Conservation (phyloP, 805 yeast genomes). For the Zygoascus bituminiphila region DNA sequence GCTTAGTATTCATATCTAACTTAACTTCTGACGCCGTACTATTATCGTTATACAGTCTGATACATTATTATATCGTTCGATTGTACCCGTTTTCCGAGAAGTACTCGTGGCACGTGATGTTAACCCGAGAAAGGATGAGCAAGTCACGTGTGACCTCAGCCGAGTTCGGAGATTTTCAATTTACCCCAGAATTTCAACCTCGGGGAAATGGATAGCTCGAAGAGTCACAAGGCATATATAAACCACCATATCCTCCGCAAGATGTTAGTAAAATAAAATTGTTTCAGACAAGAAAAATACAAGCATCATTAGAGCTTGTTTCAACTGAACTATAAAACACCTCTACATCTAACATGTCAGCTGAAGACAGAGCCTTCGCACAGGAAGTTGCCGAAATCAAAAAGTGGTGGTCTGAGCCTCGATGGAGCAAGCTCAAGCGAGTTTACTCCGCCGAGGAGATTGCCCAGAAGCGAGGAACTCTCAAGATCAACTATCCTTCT, state of each 20-base stretch:
- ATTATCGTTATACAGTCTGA: too few species aligned
- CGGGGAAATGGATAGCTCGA: background rate
- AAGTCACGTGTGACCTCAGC: background rate
- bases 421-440: slow-evolving; percentile 85
- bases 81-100: background rate
- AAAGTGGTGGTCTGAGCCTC: slow-evolving; percentile 89
- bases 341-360: slow-evolving; percentile 12
- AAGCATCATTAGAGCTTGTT: background rate
- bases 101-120: background rate
- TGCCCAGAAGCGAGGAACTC: slow-evolving; percentile 77
- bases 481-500: slow-evolving; percentile 70
- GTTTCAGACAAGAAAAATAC: background rate
- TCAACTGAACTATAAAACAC: background rate
- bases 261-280: too few species aligned
- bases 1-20: too few species aligned
- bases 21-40: background rate
- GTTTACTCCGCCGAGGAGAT: slow-evolving; percentile 83
- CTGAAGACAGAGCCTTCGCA: slow-evolving; percentile 58
- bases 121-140: background rate
- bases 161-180: background rate
- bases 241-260: background rate
- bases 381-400: slow-evolving; percentile 65
- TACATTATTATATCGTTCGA: too few species aligned
- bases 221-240: background rate
- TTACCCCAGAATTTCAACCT: slow-evolving; percentile 1